Evolutionary conservation across 2,329 filamentous ascomycete species (phyloP), one percentile per base, ranked within the genome.

Genomic region (Fusarium heterosporum): DNA sequence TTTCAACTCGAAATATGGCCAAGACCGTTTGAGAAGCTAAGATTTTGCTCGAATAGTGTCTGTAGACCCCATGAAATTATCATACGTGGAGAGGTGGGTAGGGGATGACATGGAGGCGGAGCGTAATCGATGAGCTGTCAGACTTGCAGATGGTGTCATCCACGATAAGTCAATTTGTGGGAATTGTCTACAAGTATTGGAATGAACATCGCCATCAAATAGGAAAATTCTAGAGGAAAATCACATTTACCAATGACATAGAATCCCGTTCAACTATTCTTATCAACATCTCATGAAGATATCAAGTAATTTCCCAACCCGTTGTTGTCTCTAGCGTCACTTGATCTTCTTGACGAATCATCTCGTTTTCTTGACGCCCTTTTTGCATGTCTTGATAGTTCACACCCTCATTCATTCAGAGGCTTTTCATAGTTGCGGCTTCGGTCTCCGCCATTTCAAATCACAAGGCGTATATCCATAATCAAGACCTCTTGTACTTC

Each of bases 311-410:
- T 19, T 30, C 29, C 16, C 17, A 14, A 17, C 30, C 17, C 17
- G 30, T 9, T n/a, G 4, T 34, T 50, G 12, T 11, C 17, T 25
- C 17, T 16, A 36, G 8, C 16, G 0, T 3, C 8, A 22, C 10
- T 47, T 13, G 50, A n/a, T 19, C 25, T 50, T 28, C 19, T 29
- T n/a, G n/a, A 17, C 28, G 22, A n/a, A 40, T 29, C 16, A 39
- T 11, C 41, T 55, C 41, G 50, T 58, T 34, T 58, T 19, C 14
- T 16, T 40, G 29, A n/a, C 40, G 47, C 41, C 28, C 39, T 22
- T 32, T 19, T 46, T 36, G 53, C n/a, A 40, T 55, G 40, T 41
- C 50, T 58, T 34, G 12, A 8, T 12, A 28, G 16, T 13, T 22
- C 41, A 47, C 55, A 58, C 55, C 50, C 55, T 47, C 55, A 40